Evolutionary conservation across 1,139 yeast species (phyloP), one percentile per base, ranked within the genome.

Genomic region (Candida sp.): DNA sequence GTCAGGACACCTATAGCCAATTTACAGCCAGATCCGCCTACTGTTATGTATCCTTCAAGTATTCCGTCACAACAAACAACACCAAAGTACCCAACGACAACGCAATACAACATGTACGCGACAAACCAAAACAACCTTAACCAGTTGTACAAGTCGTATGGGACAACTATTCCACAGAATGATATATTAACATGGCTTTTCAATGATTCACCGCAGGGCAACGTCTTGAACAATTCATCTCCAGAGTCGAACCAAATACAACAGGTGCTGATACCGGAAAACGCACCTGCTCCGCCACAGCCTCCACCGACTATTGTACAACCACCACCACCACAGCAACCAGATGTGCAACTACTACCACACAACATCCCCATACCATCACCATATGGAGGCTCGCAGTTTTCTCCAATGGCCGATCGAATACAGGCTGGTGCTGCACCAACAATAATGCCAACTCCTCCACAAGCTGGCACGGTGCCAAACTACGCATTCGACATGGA

Each of bases 131-230:
- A 40, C 27, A 47, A 48, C 44, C 39, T 53, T 5, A 46, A 42
- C 11, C 48, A 53, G 17, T 46, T 49, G 17, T 47, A 51, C 34
- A 47, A 47, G 30, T 38, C 41, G 3, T 34, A 33, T 33, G 40
- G 40, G 5, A 35, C 46, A n/a, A 43, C 40, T 25, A 35, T 43
- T 26, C 52, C 62, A 31, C 77, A 72, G 47, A 70, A 62, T 41
- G 78, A 74, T 53, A 70, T 75, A 27, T 57, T 74, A 9, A 69
- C 75, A 11, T 74, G 79, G 79, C 57, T 75, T 5, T 48, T 48
- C 17, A 48, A 32, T 30, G 50, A 48, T 22, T 28, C 45, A 11
- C 49, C 49, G 1, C 49, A 41, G 31, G 49, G 46, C 22, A 44
- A 33, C 48, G 33, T 28, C n/a, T 6, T 38, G 12, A 32, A 12